Evolutionary conservation across 768 basidiomycete species (phyloP), one percentile per base, ranked within the genome.

Genomic region (Boletus sp.): DNA sequence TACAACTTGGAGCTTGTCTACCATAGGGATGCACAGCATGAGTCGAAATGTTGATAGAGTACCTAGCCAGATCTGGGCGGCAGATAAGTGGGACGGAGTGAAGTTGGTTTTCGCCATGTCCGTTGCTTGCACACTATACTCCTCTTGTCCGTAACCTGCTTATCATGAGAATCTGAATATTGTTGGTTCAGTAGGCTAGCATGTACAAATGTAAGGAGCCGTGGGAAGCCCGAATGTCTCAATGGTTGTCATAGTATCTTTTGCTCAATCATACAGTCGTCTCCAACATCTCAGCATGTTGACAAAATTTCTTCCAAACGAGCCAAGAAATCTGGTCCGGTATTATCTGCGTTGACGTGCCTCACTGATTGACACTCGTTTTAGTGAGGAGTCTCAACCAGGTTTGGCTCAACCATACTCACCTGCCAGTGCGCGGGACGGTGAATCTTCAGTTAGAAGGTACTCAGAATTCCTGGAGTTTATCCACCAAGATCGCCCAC

Each of bases 401-500:
- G 11, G 5, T 20, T 46, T 11, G 33, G 18, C 30, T 35, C 32
- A 29, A 30, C 4, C 18, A 42, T 9, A 46, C 57, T 51, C 56
- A 61, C 59, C 53, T 30, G 5, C 44, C 28, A 32, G 3, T 5
- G n/a, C 30, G 11, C 14, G 20, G 29, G 46, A 55, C 15, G 37
- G 10, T 7, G 33, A 47, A 44, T 44, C 17, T 44, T 15, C 14
- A n/a, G 14, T n/a, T 28, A 30, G 15, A 37, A 24, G 24, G 11
- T 29, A 7, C 40, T 58, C 54, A 77, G 54, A 75, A 60, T 37
- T 65, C 73, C 59, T 80, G 81, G 59, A 89, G 67, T 64, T 75
- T 82, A 70, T 90, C 89, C 56, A 90, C 69, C 63, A 90, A 74
- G 64, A 90, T 86, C 20, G 89, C 89, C 89, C 89, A 90, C 63